Base-by-base conservation (phyloP, 441 rosid genomes). In the Brassica balearica region DNA sequence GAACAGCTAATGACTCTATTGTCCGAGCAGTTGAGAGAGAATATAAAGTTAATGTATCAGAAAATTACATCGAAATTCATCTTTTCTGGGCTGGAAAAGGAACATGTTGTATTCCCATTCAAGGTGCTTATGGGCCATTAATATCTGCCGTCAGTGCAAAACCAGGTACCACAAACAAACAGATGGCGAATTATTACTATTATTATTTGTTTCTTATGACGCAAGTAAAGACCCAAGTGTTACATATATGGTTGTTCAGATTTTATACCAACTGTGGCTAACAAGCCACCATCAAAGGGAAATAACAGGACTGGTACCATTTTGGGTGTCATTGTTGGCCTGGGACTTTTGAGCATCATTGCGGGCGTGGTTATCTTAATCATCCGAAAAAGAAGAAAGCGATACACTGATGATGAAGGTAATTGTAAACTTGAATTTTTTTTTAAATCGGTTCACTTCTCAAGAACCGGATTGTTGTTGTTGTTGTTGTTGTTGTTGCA, bases 11-110 rank as follows among this genome's bases (percentile, higher is more conserved):
- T 15, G 81, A 67, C 46, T 64, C 70, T 29, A 64, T 43, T 25
- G 27, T 71, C 8, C 58, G 72, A 71, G 81, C 77, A n/a, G 51
- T 77, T 66, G 12, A 36, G 53, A 71, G 14, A 66, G n/a, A 63
- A 23, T 86, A 78, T 77, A 86, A 10, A 14, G 86, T 83, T 68
- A 67, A 8, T 29, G 91, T 90, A 78, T 73, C 90, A 6, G 86
- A 90, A 70, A 91, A 91, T 70, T 82, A 84, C 82, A 68, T 92
- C 4, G 93, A 88, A 59, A 84, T 92, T 68, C 95, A 92, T 74
- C 75, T 92, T 19, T 83, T 87, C 76, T 85, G 94, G 94, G 88
- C 91, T 48, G 92, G 94, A 14, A 91, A 90, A 79, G 94, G 93
- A 72, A 88, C 93, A n/a, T 88, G 94, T 12, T 89, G 90, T 67